Evolutionary conservation across 352 stramenopile species (phyloP).

Genomic region (Phytophthora cajani): DNA sequence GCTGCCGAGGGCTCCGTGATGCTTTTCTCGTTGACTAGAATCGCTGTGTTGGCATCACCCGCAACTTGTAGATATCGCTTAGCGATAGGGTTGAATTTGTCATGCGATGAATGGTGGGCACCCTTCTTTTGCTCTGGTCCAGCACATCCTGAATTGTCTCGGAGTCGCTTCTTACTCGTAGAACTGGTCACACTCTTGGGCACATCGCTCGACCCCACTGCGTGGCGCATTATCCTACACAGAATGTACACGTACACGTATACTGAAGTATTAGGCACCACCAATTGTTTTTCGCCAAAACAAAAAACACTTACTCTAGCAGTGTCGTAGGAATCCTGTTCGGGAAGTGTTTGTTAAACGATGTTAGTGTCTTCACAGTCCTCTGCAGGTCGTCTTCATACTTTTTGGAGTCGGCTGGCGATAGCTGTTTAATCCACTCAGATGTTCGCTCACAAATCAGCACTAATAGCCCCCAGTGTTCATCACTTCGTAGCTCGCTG

Average conservation of each 20-base stretch:
- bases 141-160: not conserved
- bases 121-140: not conserved
- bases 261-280: no score
- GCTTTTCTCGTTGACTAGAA: not conserved
- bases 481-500: not conserved
- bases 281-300: no score
- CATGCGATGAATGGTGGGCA: not conserved
- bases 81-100: not conserved
- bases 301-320: conserved; percentile 2
- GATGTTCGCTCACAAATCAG: conserved; percentile 4
- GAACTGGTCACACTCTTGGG: not conserved
- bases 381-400: not conserved
- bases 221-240: not conserved
- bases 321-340: conserved; percentile 2
- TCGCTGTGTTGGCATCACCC: not conserved
- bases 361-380: not conserved
- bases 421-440: conserved; percentile 5
- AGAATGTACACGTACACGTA: not conserved
- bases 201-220: not conserved
- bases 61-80: not conserved
- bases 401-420: not conserved
- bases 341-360: conserved; percentile 10
- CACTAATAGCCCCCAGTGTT: conserved; percentile 1
- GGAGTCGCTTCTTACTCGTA: not conserved
- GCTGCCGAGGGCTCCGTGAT: not conserved